Evolutionary conservation across 305 asterid genomes (phyloP).

Genomic region (Fraxinus dipetala): DNA sequence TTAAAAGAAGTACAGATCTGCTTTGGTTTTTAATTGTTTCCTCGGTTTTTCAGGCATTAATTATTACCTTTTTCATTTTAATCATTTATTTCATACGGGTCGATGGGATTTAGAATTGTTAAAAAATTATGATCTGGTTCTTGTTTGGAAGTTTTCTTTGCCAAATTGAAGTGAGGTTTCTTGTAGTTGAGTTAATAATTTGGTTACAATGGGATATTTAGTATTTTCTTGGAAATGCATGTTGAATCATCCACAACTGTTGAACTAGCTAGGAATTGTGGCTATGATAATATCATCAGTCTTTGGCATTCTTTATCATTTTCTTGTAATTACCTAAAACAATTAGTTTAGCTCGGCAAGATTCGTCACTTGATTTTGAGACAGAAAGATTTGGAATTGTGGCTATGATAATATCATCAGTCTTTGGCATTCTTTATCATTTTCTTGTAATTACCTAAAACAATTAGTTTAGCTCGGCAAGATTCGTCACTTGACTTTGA

Average conservation of each 20-base stretch:
- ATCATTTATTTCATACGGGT: conserved; percentile 6
- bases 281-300: conserved; percentile 1
- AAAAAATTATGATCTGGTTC: background rate
- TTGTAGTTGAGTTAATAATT: background rate
- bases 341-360: background rate
- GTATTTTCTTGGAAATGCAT: background rate
- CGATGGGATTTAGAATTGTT: background rate
- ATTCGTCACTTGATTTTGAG: background rate
- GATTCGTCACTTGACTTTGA: background rate
- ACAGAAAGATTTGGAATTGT: background rate
- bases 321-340: conserved; percentile 1
- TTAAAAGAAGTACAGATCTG: conserved; percentile 24
- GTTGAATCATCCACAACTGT: background rate
- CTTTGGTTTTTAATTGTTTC: background rate
- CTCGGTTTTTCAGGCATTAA: conserved; percentile 13
- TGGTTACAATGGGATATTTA: background rate
- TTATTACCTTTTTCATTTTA: background rate
- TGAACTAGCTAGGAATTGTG: background rate
- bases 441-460: conserved; percentile 2
- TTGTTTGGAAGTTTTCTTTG: background rate
- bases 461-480: background rate
- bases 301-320: background rate
- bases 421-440: background rate
- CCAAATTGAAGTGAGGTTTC: conserved; percentile 13
- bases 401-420: conserved; percentile 2